Percentiles rank a stretch among this genome's conserved stretches.
Evolutionary conservation across 208 protist species (phyloP).

Genomic region (Histomonas meleagridis): DNA sequence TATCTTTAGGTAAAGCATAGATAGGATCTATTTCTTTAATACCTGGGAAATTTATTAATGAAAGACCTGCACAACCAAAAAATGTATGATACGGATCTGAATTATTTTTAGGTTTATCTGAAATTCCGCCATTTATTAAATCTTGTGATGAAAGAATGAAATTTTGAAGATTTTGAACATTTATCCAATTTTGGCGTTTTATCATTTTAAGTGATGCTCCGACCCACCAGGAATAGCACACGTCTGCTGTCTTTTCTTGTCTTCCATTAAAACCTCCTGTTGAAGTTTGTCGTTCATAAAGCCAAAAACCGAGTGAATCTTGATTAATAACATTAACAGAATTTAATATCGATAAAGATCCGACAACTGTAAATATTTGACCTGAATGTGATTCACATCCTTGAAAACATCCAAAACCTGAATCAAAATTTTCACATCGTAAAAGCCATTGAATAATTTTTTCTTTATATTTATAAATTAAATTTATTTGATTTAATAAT

Average conservation of each 20-base stretch:
- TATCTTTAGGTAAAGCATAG: neutral
- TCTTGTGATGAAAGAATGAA: constrained; percentile 88
- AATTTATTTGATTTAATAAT: constrained; percentile 64
- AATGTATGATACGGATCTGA: constrained; percentile 96
- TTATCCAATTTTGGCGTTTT: constrained; percentile 73
- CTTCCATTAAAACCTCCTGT: constrained; percentile 93
- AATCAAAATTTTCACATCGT: constrained; percentile 90
- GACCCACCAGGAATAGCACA: constrained; percentile 97
- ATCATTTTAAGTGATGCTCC: constrained; percentile 67
- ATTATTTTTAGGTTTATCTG: constrained; percentile 79
- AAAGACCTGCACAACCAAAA: constrained; percentile 63
- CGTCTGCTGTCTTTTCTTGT: constrained; percentile 83
- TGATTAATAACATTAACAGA: constrained; percentile 59
- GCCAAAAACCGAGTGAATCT: constrained; percentile 79
- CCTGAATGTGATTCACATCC: constrained; percentile 53
- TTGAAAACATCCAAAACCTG: constrained; percentile 58
- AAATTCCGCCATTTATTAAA: constrained; percentile 79
- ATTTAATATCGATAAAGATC: constrained; percentile 74
- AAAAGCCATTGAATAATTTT: constrained; percentile 65
- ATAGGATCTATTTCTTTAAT: neutral
- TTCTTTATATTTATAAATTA: constrained; percentile 59
- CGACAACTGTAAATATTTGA: constrained; percentile 71
- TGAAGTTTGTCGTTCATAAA: constrained; percentile 79
- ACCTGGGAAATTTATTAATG: neutral
- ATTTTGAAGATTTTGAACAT: constrained; percentile 65